Conservation (phyloP, 768 basidiomycete genomes). For the Pleurotus salmoneostramineus region DNA sequence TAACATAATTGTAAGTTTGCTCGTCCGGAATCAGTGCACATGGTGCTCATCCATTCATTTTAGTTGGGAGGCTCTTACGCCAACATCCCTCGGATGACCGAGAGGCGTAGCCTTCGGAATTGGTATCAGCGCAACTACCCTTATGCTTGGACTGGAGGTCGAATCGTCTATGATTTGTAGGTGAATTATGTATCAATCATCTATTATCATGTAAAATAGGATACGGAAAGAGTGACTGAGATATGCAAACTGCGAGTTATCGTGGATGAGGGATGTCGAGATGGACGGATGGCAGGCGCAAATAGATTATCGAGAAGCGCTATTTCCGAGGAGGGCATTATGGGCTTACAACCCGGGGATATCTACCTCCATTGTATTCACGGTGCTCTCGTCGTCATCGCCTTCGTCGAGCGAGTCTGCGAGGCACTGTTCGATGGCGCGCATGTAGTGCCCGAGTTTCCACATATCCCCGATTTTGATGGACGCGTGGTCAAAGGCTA, state of each 20-base stretch:
- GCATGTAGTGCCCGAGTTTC: slow-evolving; percentile 77
- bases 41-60: neutral
- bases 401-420: slow-evolving; percentile 49
- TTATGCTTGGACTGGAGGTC: slow-evolving; percentile 82
- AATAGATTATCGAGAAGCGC: too few relatives aligned
- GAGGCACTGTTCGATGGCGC: slow-evolving; percentile 64
- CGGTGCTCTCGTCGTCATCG: slow-evolving; percentile 30
- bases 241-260: too few relatives aligned
- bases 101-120: slow-evolving; percentile 76
- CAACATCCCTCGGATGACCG: slow-evolving; percentile 79
- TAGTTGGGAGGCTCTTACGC: slow-evolving; percentile 91
- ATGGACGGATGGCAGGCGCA: too few relatives aligned
- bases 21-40: neutral
- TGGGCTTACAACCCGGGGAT: slow-evolving; percentile 9
- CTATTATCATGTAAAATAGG: too few relatives aligned
- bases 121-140: slow-evolving; percentile 92
- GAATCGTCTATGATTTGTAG: slow-evolving; percentile 44
- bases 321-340: too few relatives aligned
- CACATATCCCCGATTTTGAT: slow-evolving; percentile 77
- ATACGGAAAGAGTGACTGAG: too few relatives aligned
- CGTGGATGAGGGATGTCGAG: too few relatives aligned
- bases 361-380: slow-evolving; percentile 16
- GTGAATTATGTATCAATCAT: neutral
- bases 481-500: slow-evolving; percentile 80
- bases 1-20: slow-evolving; percentile 73